These are phyloP conservation scores for Heliocybe sulcata DNA, from an alignment of 1,284 basidiomycete species.

Conservation along the genomic window DNA sequence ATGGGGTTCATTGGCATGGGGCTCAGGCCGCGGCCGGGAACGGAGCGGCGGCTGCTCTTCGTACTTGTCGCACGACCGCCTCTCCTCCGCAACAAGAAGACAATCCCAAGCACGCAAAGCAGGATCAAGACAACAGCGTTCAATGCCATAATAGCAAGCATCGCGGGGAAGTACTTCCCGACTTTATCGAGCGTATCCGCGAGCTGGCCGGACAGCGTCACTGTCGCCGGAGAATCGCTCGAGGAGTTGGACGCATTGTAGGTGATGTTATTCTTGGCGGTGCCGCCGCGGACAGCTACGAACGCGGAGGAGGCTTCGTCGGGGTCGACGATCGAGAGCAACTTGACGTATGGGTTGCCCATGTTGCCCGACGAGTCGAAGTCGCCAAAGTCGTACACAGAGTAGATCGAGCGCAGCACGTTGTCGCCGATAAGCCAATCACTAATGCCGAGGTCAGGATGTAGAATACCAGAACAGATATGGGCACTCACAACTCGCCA, in stretches of 20 bases:
- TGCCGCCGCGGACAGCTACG: slow-evolving; percentile 55
- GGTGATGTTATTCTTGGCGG: slow-evolving; percentile 55
- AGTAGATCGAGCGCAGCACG: slow-evolving; percentile 76
- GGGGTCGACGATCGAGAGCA: slow-evolving; percentile 63
- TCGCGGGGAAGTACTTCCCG: slow-evolving; percentile 54
- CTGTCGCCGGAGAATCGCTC: slow-evolving; percentile 24
- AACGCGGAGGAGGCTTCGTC: slow-evolving; percentile 64
- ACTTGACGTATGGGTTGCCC: slow-evolving; percentile 70
- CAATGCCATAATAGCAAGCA: slow-evolving; percentile 64
- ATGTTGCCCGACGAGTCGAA: slow-evolving; percentile 53
- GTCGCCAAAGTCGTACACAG: slow-evolving; percentile 83
- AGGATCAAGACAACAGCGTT: slow-evolving; percentile 60
- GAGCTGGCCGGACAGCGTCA: slow-evolving; percentile 46
- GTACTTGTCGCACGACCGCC: slow-evolving; percentile 27
- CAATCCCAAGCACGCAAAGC: slow-evolving; percentile 43
- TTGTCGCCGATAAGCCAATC: slow-evolving; percentile 81
- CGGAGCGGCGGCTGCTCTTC: slow-evolving; percentile 32
- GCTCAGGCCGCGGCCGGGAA: slow-evolving; percentile 18
- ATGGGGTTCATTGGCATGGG: slow-evolving; percentile 38
- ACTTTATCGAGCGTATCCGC: slow-evolving; percentile 51
- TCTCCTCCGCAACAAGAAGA: slow-evolving; percentile 28
- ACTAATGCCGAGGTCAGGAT: slow-evolving; percentile 24
- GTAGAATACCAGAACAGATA: background rate
- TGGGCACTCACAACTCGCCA: slow-evolving; percentile 51
- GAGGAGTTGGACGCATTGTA: slow-evolving; percentile 46